Evolutionary conservation across 2,329 filamentous ascomycete species (phyloP).

Genomic region (Eutypella sp.): DNA sequence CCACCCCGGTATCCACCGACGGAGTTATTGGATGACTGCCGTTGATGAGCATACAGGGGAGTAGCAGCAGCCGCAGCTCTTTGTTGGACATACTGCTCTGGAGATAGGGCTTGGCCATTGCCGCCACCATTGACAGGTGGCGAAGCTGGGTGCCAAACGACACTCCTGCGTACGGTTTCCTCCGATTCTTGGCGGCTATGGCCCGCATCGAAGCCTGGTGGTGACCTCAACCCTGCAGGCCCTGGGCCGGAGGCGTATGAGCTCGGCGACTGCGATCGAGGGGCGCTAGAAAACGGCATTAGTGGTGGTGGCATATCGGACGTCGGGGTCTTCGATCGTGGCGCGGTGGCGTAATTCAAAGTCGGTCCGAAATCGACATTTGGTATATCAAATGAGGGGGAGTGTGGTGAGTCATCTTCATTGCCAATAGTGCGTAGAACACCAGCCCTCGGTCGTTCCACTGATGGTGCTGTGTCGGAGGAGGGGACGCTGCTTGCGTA

Average conservation of each 20-base stretch:
- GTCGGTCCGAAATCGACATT: slow-evolving; percentile 84
- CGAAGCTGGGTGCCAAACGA: slow-evolving; percentile 74
- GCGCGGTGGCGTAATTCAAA: slow-evolving; percentile 49
- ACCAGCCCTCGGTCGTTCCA: slow-evolving; percentile 69
- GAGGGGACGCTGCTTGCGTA: slow-evolving; percentile 68
- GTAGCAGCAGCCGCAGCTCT: slow-evolving; percentile 55
- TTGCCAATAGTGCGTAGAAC: slow-evolving; percentile 73
- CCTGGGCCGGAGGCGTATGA: slow-evolving; percentile 1
- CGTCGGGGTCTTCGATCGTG: slow-evolving; percentile 16
- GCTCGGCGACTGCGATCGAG: slow-evolving; percentile 16
- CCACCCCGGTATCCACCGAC: slow-evolving; percentile 32
- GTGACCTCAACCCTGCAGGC: slow-evolving; percentile 14
- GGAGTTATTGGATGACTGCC: slow-evolving; percentile 52
- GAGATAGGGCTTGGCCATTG: slow-evolving; percentile 49
- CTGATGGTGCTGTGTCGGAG: slow-evolving; percentile 43
- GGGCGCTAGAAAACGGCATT: slow-evolving; percentile 29
- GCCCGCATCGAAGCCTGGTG: slow-evolving; percentile 18
- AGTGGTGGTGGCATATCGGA: slow-evolving; percentile 12
- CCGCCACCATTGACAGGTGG: slow-evolving; percentile 43
- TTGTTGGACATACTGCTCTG: slow-evolving; percentile 81
- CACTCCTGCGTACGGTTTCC: slow-evolving; percentile 56
- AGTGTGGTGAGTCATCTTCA: slow-evolving; percentile 21
- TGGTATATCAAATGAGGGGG: slow-evolving; percentile 52
- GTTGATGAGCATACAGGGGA: slow-evolving; percentile 55
- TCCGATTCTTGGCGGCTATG: slow-evolving; percentile 44